Evolutionary conservation across 805 yeast species (phyloP).

Genomic region (Ogataea neopini): DNA sequence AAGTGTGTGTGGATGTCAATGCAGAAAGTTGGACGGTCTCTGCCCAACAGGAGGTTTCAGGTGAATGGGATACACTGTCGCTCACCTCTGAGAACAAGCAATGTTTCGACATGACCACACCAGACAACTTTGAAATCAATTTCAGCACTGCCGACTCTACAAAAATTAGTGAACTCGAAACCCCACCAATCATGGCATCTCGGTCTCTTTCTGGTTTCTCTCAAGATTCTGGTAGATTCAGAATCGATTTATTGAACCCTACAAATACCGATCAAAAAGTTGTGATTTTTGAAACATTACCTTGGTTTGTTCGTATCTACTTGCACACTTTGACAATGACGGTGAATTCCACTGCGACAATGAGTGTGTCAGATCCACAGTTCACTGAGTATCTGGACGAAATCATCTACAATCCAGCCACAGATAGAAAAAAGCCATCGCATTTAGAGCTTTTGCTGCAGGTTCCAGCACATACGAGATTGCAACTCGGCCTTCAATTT

Average conservation of each 20-base stretch:
- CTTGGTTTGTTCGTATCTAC: conserved; percentile 90
- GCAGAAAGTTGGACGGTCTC: conserved; percentile 45
- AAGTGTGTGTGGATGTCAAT: conserved; percentile 44
- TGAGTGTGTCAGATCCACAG: conserved; percentile 26
- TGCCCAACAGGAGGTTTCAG: background rate
- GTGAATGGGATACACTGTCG: background rate
- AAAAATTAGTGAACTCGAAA: conserved; percentile 37
- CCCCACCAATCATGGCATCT: conserved; percentile 71
- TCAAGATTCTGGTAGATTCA: conserved; percentile 86
- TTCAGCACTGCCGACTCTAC: conserved; percentile 49
- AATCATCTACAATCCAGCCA: conserved; percentile 70
- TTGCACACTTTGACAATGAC: conserved; percentile 61
- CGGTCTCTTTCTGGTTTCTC: conserved; percentile 91
- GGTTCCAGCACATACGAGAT: conserved; percentile 63
- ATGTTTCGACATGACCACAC: conserved; percentile 29
- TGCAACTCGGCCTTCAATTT: conserved; percentile 71
- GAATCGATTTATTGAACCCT: conserved; percentile 77
- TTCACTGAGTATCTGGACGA: conserved; percentile 46
- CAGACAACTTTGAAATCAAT: conserved; percentile 37
- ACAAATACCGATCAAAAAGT: conserved; percentile 47
- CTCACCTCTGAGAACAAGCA: conserved; percentile 1
- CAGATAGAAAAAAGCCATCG: conserved; percentile 78
- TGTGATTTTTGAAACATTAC: conserved; percentile 76
- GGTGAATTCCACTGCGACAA: conserved; percentile 26
- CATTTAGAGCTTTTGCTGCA: conserved; percentile 70